Conservation (phyloP, 108 stramenopile species). For the Cyclotella choctawhatcheeana region DNA sequence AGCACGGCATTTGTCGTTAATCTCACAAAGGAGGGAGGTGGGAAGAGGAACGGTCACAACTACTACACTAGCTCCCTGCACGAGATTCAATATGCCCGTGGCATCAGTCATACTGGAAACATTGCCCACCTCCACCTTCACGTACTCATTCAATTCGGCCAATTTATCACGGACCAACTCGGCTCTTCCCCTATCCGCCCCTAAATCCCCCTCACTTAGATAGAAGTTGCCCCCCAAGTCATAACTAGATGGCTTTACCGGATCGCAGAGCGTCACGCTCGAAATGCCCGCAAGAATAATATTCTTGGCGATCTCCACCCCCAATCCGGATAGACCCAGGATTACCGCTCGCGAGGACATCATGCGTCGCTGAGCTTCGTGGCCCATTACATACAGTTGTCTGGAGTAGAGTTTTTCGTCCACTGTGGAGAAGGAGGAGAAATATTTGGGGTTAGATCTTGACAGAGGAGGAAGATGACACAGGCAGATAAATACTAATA, state of each 20-base stretch:
- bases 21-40: conserved; percentile 59
- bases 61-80: conserved; percentile 58
- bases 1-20: conserved; percentile 81
- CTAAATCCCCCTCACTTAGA: conserved; percentile 55
- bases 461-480: neutral
- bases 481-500: neutral
- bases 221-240: conserved; percentile 93
- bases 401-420: conserved; percentile 98
- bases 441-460: neutral
- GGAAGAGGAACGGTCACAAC: conserved; percentile 81
- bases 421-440: conserved; percentile 44
- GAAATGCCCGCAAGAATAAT: conserved; percentile 92
- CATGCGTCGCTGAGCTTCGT: conserved; percentile 97
- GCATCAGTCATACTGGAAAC: conserved; percentile 60
- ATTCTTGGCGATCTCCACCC: conserved; percentile 96
- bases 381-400: conserved; percentile 99
- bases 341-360: conserved; percentile 90
- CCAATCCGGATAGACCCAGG: conserved; percentile 91
- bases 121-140: conserved; percentile 68
- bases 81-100: conserved; percentile 53
- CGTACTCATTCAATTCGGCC: conserved; percentile 90
- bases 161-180: conserved; percentile 60
- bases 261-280: conserved; percentile 78
- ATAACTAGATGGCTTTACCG: conserved; percentile 60
- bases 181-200: conserved; percentile 49